Evolutionary conservation across 176 grass and related monocot genomes (phyloP).

Genomic region (Otatea glauca): DNA sequence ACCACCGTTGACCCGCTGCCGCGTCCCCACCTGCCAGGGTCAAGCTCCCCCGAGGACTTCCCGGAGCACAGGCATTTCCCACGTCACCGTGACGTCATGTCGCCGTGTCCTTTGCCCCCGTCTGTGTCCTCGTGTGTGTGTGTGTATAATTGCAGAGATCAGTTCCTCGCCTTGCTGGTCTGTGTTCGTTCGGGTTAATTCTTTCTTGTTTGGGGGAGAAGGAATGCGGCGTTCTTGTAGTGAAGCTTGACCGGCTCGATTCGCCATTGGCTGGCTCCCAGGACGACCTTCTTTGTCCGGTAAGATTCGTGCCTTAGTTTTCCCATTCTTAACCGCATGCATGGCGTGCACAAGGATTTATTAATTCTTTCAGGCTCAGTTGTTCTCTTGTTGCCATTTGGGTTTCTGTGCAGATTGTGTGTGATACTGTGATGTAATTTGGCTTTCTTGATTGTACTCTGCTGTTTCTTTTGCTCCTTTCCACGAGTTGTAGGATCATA

Average conservation of each 20-base stretch:
- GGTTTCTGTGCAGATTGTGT: no score
- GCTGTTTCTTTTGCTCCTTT: not conserved
- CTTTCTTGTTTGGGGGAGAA: not conserved
- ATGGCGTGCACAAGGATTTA: no score
- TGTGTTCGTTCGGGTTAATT: not conserved
- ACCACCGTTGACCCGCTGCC: not conserved
- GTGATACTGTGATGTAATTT: no score
- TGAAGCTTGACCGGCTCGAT: conserved; percentile 24
- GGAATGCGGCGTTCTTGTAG: not conserved
- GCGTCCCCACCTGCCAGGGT: not conserved
- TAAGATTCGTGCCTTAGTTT: not conserved
- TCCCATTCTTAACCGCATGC: not conserved
- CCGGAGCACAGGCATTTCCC: not conserved
- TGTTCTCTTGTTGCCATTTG: no score
- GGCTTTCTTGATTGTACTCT: not conserved
- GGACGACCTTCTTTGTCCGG: not conserved
- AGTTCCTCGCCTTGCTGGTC: not conserved
- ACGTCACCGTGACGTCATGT: not conserved
- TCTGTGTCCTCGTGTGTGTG: not conserved
- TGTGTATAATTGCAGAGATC: not conserved
- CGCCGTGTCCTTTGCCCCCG: not conserved
- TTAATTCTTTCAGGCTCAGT: no score
- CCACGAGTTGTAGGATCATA: not conserved
- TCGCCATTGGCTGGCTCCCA: conserved; percentile 23
- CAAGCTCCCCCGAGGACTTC: not conserved